These are phyloP conservation scores for Sphagnum fallax DNA, from an alignment of 228 moss, liverwort and hornwort genomes.

Conservation along the genomic window DNA sequence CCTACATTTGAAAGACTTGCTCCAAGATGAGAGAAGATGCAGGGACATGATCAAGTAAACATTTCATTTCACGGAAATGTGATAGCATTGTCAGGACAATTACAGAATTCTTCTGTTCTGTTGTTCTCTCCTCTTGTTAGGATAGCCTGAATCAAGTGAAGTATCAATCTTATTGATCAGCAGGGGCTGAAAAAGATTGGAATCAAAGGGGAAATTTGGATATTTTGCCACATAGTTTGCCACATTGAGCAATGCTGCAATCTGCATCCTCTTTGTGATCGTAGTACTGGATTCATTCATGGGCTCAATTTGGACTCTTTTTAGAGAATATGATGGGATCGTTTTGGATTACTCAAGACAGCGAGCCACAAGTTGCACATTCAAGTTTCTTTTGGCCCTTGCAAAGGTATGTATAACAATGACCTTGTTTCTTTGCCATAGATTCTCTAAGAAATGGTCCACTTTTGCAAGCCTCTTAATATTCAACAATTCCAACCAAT, in stretches of 20 bases:
- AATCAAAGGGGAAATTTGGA: neutral
- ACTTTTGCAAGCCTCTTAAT: neutral
- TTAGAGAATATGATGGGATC: slow-evolving; percentile 62
- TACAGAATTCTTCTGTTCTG: neutral
- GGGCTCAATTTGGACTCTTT: neutral
- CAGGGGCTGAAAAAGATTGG: neutral
- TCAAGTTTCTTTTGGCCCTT: slow-evolving; percentile 36
- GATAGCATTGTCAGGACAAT: neutral
- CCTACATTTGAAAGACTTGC: slow-evolving; percentile 46
- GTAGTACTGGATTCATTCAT: neutral
- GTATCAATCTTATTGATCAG: neutral
- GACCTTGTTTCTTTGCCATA: no score
- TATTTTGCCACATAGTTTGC: neutral
- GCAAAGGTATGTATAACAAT: slow-evolving; percentile 25
- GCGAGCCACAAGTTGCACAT: slow-evolving; percentile 36
- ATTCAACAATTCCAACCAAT: neutral
- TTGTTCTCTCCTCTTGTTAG: neutral
- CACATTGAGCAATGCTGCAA: neutral
- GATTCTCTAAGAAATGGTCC: no score
- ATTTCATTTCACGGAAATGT: neutral
- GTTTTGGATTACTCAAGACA: slow-evolving; percentile 59
- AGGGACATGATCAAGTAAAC: slow-evolving; percentile 63
- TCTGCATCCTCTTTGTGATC: neutral
- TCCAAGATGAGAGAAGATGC: slow-evolving; percentile 48
- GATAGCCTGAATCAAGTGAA: neutral